Evolutionary conservation across 2,329 filamentous ascomycete genomes (phyloP), one percentile per base, ranked within the genome.

Genomic region (Hymenoscyphus scutula): DNA sequence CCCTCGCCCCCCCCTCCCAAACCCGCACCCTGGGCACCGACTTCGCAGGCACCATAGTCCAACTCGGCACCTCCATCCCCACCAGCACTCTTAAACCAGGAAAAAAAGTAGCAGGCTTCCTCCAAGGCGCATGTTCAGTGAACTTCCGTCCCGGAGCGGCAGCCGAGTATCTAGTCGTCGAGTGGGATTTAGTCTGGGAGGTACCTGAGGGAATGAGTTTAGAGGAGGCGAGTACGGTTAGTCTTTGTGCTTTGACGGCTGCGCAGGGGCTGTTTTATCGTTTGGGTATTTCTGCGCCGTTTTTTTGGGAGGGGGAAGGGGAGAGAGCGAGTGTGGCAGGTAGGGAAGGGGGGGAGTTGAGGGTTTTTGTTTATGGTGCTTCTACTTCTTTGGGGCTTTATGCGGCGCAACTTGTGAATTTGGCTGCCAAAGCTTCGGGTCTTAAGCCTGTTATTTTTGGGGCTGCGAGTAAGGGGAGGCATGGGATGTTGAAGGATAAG

Each of bases 101-200:
- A 4, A 53, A 71, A 1, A 70, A 73, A 3, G 77, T 80, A 0
- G 71, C 77, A 1, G 77, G 78, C 0, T 80, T 80, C 45, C 69
- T 79, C 0, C 78, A 80, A 62, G 79, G 78, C 17, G 78, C 77
- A 1, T 77, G 74, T 60, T 77, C 74, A 13, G 68, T 72, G 6
- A 80, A 80, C 58, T 72, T 77, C 4, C 74, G 77, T 0, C 77
- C 78, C 0, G 79, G 78, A 2, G 78, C 78, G 0, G 81, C 80
- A 64, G 75, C 79, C 1, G 78, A 80, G 60, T 79, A 74, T 53
- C 56, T 79, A 7, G 65, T 64, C 0, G 60, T 72, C 0, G 71
- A 74, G 0, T 72, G 69, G 57, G 78, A 79, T 56, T 71, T 81
- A 0, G 70, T 77, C 1, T 80, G 77, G 78, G 62, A 58, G 1